phyloP scores from a whole-genome alignment of 371 early-diverging fungal genomes.

The Mucor sp. region DNA sequence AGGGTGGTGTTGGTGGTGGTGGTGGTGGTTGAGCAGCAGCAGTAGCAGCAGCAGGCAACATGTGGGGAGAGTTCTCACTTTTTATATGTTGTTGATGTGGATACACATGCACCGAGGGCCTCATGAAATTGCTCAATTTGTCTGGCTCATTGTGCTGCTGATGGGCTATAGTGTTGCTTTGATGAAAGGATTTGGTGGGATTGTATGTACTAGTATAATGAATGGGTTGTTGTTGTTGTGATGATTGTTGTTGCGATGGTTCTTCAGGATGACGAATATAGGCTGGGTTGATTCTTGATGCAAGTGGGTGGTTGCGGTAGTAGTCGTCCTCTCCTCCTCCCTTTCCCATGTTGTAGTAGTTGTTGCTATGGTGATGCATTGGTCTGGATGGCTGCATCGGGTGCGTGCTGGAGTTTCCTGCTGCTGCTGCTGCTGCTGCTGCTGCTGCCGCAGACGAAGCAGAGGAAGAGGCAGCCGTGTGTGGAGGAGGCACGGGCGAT shows the following conservation, averaged over 20 bases:
- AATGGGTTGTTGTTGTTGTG: not conserved
- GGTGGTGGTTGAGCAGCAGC: no score
- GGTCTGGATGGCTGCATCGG: conserved; percentile 5
- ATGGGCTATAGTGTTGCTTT: not conserved
- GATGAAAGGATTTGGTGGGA: not conserved
- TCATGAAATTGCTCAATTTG: not conserved
- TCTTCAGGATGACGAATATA: conserved; percentile 12
- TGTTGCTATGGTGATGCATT: not conserved
- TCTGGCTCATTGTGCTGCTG: not conserved
- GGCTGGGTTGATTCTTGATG: conserved; percentile 8
- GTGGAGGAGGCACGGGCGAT: not conserved
- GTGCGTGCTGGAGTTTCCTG: not conserved
- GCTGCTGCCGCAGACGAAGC: no score
- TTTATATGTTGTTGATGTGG: conserved; percentile 1
- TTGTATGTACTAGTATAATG: conserved; percentile 12
- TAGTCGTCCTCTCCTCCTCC: conserved; percentile 3
- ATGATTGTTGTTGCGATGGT: not conserved
- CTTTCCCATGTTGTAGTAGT: conserved; percentile 1
- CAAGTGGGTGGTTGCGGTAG: conserved; percentile 2
- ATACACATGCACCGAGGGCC: conserved; percentile 6
- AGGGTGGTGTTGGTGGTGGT: not conserved
- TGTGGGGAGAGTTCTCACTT: not conserved
- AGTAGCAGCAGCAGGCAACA: not conserved
- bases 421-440: no score
- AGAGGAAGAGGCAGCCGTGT: not conserved